These are phyloP conservation scores for Clarkia xantiana DNA, from an alignment of 345 rosid species.

Conservation along the genomic window DNA sequence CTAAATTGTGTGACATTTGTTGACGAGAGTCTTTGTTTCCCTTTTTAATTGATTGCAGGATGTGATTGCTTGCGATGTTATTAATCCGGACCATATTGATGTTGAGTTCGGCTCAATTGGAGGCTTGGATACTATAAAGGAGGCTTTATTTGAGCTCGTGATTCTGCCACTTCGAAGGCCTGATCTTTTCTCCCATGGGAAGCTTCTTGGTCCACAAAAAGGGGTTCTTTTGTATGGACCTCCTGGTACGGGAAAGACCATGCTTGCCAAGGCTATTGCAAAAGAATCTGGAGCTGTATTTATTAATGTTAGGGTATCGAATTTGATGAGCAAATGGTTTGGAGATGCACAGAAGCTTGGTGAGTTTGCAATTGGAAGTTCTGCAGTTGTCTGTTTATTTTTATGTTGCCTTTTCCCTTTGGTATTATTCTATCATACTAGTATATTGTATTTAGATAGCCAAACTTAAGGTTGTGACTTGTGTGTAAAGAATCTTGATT, in stretches of 20 bases:
- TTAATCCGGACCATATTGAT: conserved; percentile 85
- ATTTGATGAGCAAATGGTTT: conserved; percentile 98
- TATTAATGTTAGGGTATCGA: conserved; percentile 74
- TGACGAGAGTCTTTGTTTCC: background rate
- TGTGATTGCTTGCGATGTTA: conserved; percentile 92
- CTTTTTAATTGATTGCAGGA: conserved; percentile 32
- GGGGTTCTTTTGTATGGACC: conserved; percentile 92
- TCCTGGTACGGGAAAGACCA: conserved; percentile 99
- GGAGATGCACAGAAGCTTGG: conserved; percentile 99
- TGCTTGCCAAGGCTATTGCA: conserved; percentile 98
- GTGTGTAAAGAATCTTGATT: no score
- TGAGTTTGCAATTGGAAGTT: conserved; percentile 18
- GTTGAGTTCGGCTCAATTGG: conserved; percentile 90
- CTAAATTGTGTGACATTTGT: no score
- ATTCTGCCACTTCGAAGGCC: conserved; percentile 85
- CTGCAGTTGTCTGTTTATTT: no score
- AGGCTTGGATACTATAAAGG: conserved; percentile 68
- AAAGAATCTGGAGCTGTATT: conserved; percentile 96
- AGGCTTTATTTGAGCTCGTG: conserved; percentile 74
- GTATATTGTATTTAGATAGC: no score
- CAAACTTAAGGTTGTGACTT: no score
- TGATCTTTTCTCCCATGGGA: conserved; percentile 76
- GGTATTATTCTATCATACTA: no score
- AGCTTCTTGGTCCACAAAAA: conserved; percentile 94
- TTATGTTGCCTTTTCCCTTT: no score